Conservation (phyloP, 2,329 filamentous ascomycete genomes). For the Alternaria sp. region DNA sequence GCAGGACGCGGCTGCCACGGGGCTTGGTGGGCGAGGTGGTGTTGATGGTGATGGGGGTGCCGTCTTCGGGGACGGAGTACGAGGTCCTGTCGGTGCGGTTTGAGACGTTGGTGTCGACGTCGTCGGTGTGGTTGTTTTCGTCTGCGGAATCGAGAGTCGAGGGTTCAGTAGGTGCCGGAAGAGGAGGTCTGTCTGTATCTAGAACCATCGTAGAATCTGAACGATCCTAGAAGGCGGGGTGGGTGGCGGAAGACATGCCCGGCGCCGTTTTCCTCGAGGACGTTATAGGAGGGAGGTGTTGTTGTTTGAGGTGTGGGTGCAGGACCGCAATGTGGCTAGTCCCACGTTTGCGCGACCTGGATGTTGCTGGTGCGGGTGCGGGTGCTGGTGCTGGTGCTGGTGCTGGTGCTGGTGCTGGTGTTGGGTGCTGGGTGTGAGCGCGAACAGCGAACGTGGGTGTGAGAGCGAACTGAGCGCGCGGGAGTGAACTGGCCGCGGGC, state of each 20-base stretch:
- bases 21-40: constrained; percentile 72
- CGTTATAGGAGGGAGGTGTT: constrained; percentile 15
- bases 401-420: too few relatives aligned
- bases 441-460: constrained; percentile 18
- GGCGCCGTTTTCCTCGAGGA: constrained; percentile 30
- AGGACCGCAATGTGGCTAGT: constrained; percentile 34
- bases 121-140: constrained; percentile 56
- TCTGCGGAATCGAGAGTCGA: constrained; percentile 68
- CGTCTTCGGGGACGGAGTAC: constrained; percentile 84
- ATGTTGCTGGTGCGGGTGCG: constrained; percentile 17
- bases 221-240: constrained; percentile 42
- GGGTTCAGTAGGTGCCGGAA: constrained; percentile 82
- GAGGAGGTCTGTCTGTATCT: constrained; percentile 64
- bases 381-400: too few relatives aligned
- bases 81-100: constrained; percentile 73
- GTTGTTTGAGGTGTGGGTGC: constrained; percentile 17
- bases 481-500: constrained; percentile 6
- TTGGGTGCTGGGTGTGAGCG: constrained; percentile 9
- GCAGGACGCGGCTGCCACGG: constrained; percentile 62
- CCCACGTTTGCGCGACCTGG: constrained; percentile 36
- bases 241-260: constrained; percentile 43
- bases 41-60: constrained; percentile 89
- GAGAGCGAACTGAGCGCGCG: constrained; percentile 5
- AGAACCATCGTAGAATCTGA: constrained; percentile 55
- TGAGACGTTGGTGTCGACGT: constrained; percentile 73